phyloP scores from a whole-genome alignment of 176 grass and related monocot genomes.

The Rhynchospora tenuis region DNA sequence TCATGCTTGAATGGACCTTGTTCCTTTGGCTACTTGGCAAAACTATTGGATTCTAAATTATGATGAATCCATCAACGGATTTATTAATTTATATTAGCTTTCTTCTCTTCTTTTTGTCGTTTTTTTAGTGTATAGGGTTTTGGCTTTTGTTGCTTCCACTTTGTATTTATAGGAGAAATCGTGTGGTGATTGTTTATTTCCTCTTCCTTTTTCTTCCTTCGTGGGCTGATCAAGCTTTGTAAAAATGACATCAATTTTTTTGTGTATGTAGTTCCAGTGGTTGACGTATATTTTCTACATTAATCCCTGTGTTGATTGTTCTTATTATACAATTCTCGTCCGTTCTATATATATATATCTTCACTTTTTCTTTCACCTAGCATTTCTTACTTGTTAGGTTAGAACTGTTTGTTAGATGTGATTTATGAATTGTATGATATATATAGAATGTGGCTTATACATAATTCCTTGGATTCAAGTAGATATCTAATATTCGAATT shows the following conservation, averaged over 20 bases:
- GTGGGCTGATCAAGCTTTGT: background rate
- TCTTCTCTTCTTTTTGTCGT: background rate
- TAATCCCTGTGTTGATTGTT: background rate
- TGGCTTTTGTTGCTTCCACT: background rate
- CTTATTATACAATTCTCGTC: background rate
- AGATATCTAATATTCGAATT: background rate
- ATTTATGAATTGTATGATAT: background rate
- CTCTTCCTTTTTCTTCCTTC: background rate
- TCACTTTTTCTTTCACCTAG: background rate
- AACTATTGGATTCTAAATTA: constrained; percentile 58
- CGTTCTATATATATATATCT: background rate
- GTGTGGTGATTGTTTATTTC: background rate
- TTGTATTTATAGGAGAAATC: constrained; percentile 12
- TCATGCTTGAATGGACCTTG: constrained; percentile 82
- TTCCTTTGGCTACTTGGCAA: constrained; percentile 91
- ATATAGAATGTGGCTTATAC: too few species aligned
- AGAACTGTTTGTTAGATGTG: background rate
- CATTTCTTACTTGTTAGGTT: background rate
- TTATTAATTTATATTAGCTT: background rate
- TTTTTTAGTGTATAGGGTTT: background rate
- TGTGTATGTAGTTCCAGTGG: background rate
- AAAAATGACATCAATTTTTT: background rate
- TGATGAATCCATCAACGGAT: background rate
- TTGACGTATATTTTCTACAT: background rate
- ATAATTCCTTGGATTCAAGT: background rate